These are phyloP conservation scores for Quercus robur DNA, from an alignment of 306 rosid species.

Conservation along the genomic window DNA sequence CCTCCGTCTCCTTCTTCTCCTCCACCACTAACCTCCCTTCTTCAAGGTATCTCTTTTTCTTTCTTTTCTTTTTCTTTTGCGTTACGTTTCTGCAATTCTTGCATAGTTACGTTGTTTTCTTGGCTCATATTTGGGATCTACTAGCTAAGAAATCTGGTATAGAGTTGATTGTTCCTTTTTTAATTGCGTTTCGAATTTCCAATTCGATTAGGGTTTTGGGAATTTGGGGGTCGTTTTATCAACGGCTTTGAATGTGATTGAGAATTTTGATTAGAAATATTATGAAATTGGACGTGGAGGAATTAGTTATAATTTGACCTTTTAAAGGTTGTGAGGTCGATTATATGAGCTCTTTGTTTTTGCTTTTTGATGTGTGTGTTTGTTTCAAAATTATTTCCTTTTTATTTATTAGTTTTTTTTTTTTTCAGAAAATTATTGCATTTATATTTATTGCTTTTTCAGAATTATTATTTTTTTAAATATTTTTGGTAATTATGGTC, in stretches of 20 bases:
- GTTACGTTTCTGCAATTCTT: conserved; percentile 4
- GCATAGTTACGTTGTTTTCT: neutral
- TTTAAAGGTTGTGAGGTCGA: neutral
- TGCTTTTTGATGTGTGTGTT: neutral
- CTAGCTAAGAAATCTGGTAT: neutral
- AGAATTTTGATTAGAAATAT: neutral
- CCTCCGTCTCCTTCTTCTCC: conserved; percentile 96
- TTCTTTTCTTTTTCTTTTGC: neutral
- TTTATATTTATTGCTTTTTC: no score
- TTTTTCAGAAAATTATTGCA: no score
- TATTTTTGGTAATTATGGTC: no score
- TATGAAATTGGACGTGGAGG: neutral
- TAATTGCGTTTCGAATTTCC: conserved; percentile 12
- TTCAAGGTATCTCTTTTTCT: conserved; percentile 52
- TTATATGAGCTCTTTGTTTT: neutral
- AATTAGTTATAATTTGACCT: neutral
- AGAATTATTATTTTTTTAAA: no score
- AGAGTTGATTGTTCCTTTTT: neutral
- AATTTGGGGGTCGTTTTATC: neutral
- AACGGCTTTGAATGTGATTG: neutral
- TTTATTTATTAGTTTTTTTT: no score
- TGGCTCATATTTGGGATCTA: neutral
- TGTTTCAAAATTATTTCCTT: no score
- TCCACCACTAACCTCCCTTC: conserved; percentile 70
- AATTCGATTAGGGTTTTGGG: neutral